phyloP scores from a whole-genome alignment of 345 rosid genomes.

The Lumnitzera littorea region DNA sequence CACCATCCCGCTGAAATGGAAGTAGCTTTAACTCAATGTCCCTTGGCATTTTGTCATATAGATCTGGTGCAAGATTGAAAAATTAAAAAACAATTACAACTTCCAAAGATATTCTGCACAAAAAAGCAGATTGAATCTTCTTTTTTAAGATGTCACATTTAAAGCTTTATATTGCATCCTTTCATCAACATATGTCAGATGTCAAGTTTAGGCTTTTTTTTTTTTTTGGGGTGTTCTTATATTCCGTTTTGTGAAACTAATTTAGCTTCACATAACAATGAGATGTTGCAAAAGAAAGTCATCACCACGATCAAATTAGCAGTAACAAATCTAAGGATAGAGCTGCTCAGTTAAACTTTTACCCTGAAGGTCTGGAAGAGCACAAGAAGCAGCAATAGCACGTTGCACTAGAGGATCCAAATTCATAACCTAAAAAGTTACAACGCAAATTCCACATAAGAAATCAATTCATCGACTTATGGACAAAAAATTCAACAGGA shows the following conservation, averaged over 20 bases:
- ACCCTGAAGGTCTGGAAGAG: conserved; percentile 70
- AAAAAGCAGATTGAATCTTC: background rate
- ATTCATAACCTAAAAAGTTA: conserved; percentile 52
- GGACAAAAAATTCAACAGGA: background rate
- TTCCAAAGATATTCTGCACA: background rate
- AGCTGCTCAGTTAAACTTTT: conserved; percentile 9
- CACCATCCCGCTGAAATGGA: conserved; percentile 93
- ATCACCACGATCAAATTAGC: no score
- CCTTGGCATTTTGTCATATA: conserved; percentile 65
- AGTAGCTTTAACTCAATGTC: conserved; percentile 81
- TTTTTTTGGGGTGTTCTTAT: no score
- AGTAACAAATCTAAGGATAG: no score
- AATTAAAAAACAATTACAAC: conserved; percentile 8
- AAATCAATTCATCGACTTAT: background rate
- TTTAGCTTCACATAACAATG: no score
- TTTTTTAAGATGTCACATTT: background rate
- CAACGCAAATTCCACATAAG: background rate
- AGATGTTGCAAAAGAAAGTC: no score
- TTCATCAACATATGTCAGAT: no score
- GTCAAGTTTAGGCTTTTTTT: no score
- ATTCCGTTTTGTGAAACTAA: no score
- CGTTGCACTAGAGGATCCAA: conserved; percentile 75
- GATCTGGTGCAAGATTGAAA: conserved; percentile 24
- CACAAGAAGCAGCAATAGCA: conserved; percentile 62
- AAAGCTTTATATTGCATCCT: no score